Conservation (phyloP, 192 early-diverging fungal species). For the Geranomyces variabilis region DNA sequence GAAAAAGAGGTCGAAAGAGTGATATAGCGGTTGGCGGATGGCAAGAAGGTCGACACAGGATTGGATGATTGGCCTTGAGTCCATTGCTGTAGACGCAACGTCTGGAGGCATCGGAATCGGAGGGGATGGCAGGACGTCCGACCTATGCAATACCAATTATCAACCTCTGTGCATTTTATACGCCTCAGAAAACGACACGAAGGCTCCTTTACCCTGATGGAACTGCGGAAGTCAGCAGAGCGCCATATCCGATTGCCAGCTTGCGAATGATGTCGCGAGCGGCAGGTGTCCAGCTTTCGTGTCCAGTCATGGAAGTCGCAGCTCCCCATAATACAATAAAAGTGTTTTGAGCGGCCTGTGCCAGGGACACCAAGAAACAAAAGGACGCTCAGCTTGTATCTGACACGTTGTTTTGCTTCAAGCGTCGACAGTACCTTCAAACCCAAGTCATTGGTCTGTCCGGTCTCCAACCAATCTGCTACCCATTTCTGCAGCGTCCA, state of each 20-base stretch:
- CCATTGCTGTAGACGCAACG: constrained; percentile 6
- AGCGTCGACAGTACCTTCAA: constrained; percentile 1
- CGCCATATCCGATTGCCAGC: not conserved
- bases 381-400: not conserved
- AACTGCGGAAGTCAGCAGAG: not conserved
- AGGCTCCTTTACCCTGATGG: not conserved
- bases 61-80: constrained; percentile 8
- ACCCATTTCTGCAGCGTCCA: constrained; percentile 15
- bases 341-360: not conserved
- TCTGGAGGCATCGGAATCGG: not conserved
- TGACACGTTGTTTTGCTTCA: not conserved
- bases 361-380: not conserved
- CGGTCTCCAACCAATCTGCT: constrained; percentile 14
- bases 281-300: not conserved
- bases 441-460: not conserved
- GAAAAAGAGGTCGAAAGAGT: constrained; percentile 73
- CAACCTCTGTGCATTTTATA: not conserved
- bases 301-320: not conserved
- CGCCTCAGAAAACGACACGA: not conserved
- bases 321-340: constrained; percentile 3
- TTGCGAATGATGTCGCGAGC: not conserved
- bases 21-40: constrained; percentile 6
- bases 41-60: constrained; percentile 13
- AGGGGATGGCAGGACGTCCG: not conserved
- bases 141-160: not conserved